Conservation (phyloP, 2,329 filamentous ascomycete genomes). For the Trichoderma sp. region DNA sequence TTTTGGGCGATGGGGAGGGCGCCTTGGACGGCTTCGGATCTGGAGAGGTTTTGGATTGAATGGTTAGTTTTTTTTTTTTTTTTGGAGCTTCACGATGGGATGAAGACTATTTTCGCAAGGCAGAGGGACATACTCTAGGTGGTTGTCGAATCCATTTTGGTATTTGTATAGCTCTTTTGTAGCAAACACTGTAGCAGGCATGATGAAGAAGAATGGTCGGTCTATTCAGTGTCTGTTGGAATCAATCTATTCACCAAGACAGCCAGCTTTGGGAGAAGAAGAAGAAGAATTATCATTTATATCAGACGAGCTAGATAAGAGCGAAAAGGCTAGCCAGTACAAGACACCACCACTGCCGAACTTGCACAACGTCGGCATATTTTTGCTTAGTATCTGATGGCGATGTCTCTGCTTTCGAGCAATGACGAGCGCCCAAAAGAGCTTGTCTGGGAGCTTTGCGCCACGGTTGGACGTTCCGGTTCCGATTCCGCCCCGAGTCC, state of each 20-base stretch:
- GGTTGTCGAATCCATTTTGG: conserved; percentile 75
- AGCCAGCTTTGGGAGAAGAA: background rate
- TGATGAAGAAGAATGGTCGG: conserved; percentile 36
- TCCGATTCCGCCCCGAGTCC: conserved; percentile 25
- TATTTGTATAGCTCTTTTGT: conserved; percentile 68
- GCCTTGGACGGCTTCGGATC: conserved; percentile 74
- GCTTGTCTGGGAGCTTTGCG: background rate
- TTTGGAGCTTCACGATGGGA: background rate
- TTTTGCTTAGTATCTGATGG: conserved; percentile 10
- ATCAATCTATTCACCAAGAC: background rate
- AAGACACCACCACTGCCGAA: background rate
- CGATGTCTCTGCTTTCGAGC: background rate
- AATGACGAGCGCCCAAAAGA: background rate
- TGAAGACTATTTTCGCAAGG: no score
- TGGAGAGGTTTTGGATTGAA: conserved; percentile 40
- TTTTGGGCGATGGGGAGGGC: conserved; percentile 77
- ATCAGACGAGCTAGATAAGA: background rate
- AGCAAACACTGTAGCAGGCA: conserved; percentile 56
- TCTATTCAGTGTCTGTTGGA: background rate
- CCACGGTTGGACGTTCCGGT: background rate
- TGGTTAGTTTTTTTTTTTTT: no score
- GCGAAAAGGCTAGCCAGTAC: background rate
- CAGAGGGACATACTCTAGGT: conserved; percentile 65
- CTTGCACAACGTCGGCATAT: background rate
- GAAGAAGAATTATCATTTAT: conserved; percentile 10